A percentile compares a stretch with the other conserved stretches of the same genome.
Evolutionary conservation across 2,329 filamentous ascomycete genomes (phyloP).

Genomic region (Dactylella cylindrospora): DNA sequence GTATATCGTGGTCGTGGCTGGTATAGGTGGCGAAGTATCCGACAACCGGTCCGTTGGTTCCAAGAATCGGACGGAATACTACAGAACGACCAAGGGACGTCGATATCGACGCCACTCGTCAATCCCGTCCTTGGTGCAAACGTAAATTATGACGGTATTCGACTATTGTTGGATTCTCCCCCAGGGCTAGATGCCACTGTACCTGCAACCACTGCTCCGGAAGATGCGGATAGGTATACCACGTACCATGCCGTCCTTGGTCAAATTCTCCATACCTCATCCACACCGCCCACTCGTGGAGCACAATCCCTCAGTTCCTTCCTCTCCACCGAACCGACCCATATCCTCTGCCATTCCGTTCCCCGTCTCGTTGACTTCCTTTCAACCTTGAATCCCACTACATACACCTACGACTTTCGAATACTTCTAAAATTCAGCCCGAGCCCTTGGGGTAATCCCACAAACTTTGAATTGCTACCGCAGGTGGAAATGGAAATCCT

Average conservation of each 20-base stretch:
- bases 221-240: conserved; percentile 17
- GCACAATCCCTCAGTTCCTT: conserved; percentile 15
- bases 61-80: conserved; percentile 5
- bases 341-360: conserved; percentile 45
- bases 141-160: conserved; percentile 18
- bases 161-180: conserved; percentile 21
- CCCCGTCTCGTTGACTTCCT: conserved; percentile 31
- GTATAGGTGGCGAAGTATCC: conserved; percentile 47
- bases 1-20: conserved; percentile 46
- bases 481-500: conserved; percentile 46
- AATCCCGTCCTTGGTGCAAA: conserved; percentile 18
- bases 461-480: conserved; percentile 46
- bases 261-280: conserved; percentile 42
- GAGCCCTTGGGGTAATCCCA: conserved; percentile 46
- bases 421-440: conserved; percentile 46
- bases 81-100: no score
- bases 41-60: background rate
- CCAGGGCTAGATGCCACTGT: background rate
- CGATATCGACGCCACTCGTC: conserved; percentile 4
- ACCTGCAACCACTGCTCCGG: background rate
- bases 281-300: conserved; percentile 30
- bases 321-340: conserved; percentile 1
- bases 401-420: conserved; percentile 38
- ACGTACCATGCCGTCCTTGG: conserved; percentile 32
- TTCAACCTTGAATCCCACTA: conserved; percentile 28